Percentiles rank a stretch among this genome's conserved stretches.
Evolutionary conservation across 331 rosid genomes (phyloP).

Genomic region (Prunus yedoensis): DNA sequence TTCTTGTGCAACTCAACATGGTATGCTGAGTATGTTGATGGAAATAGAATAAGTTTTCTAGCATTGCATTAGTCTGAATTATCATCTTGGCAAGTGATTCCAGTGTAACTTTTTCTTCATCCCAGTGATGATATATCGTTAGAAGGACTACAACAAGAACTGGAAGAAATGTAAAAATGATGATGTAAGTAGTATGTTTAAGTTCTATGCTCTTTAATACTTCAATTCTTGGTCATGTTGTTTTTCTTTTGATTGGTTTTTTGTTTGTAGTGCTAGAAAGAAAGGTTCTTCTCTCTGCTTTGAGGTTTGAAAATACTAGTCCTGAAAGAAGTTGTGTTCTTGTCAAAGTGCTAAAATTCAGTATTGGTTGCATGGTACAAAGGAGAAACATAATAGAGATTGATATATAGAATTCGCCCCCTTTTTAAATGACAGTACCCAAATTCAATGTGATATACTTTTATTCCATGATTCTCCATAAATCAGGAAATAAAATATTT

Average conservation of each 20-base stretch:
- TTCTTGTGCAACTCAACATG: not conserved
- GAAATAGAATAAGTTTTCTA: not conserved
- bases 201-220: not conserved
- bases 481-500: too few species aligned
- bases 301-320: not conserved
- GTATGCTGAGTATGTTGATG: not conserved
- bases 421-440: not conserved
- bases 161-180: constrained; percentile 84
- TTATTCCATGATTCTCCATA: not conserved
- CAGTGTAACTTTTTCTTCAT: not conserved
- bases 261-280: not conserved
- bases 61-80: not conserved
- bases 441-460: too few species aligned
- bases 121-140: constrained; percentile 73
- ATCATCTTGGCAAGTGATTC: constrained; percentile 10
- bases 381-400: not conserved
- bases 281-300: not conserved
- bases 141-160: constrained; percentile 91
- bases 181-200: constrained; percentile 48
- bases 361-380: not conserved
- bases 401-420: not conserved
- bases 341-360: not conserved
- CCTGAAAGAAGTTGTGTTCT: not conserved
- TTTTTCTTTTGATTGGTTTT: not conserved
- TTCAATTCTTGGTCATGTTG: not conserved